Percentiles rank a stretch among this genome's conserved stretches.
phyloP scores from a whole-genome alignment of 208 protist genomes.

The Porcisia deanei region DNA sequence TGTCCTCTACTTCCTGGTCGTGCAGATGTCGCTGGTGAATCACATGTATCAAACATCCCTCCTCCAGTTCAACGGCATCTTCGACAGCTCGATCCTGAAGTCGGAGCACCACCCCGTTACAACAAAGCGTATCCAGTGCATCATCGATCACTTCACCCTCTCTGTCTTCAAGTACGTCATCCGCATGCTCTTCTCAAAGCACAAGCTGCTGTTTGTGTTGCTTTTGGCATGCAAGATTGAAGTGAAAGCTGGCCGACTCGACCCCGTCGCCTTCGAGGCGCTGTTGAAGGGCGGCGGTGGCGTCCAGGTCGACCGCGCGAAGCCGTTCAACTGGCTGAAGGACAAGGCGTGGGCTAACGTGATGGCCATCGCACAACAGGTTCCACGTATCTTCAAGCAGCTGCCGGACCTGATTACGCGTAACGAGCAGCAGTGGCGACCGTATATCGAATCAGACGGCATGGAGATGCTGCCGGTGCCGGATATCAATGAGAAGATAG shows the following conservation, averaged over 20 bases:
- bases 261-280: slow-evolving; percentile 84
- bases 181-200: slow-evolving; percentile 97
- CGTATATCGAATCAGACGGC: slow-evolving; percentile 95
- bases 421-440: slow-evolving; percentile 93
- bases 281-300: slow-evolving; percentile 96
- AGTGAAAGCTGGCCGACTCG: slow-evolving; percentile 84
- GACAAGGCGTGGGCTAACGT: slow-evolving; percentile 97
- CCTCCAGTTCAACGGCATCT: slow-evolving; percentile 96
- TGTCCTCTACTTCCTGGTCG: slow-evolving; percentile 99
- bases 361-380: slow-evolving; percentile 86
- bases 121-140: slow-evolving; percentile 94
- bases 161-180: slow-evolving; percentile 95
- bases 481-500: slow-evolving; percentile 93
- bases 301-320: slow-evolving; percentile 91
- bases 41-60: slow-evolving; percentile 99
- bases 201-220: slow-evolving; percentile 97
- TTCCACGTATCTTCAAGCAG: slow-evolving; percentile 92
- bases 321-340: slow-evolving; percentile 95
- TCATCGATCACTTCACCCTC: slow-evolving; percentile 96
- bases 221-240: slow-evolving; percentile 97
- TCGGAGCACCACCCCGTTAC: slow-evolving; percentile 92
- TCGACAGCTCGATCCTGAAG: slow-evolving; percentile 93
- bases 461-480: slow-evolving; percentile 92
- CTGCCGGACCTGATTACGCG: slow-evolving; percentile 94
- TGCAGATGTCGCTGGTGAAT: slow-evolving; percentile 97